Evolutionary conservation across 805 yeast genomes (phyloP).

Genomic region (Scheffersomyces coipomensis): DNA sequence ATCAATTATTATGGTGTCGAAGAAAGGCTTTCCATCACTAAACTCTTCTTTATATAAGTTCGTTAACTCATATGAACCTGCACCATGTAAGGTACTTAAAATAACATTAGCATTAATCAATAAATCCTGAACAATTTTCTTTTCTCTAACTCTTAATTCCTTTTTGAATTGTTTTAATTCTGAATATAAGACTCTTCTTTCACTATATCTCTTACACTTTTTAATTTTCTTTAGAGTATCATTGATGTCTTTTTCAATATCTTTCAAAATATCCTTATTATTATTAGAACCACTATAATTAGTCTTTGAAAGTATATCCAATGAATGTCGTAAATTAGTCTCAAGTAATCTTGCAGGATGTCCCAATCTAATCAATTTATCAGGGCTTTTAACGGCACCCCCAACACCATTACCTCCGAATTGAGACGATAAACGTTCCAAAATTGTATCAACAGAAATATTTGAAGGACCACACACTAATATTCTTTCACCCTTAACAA

Average conservation of each 20-base stretch:
- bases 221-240: conserved; percentile 53
- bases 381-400: conserved; percentile 19
- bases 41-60: conserved; percentile 42
- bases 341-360: conserved; percentile 86
- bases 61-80: conserved; percentile 71
- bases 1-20: conserved; percentile 85
- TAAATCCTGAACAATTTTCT: conserved; percentile 56
- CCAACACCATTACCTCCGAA: conserved; percentile 13
- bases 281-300: conserved; percentile 47
- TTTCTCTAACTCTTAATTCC: conserved; percentile 69
- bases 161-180: conserved; percentile 68
- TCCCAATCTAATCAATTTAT: conserved; percentile 74
- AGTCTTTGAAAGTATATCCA: conserved; percentile 66
- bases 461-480: conserved; percentile 94
- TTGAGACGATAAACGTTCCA: conserved; percentile 61
- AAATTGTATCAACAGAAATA: conserved; percentile 84
- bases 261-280: conserved; percentile 51
- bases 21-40: conserved; percentile 37
- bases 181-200: conserved; percentile 63
- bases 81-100: conserved; percentile 83
- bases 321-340: conserved; percentile 63
- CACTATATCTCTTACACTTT: conserved; percentile 62
- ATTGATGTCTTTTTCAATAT: conserved; percentile 70
- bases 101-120: conserved; percentile 66
- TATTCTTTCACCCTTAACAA: conserved; percentile 47